phyloP scores from a whole-genome alignment of 2,329 filamentous ascomycete genomes.

The Cladosporium sp. region DNA sequence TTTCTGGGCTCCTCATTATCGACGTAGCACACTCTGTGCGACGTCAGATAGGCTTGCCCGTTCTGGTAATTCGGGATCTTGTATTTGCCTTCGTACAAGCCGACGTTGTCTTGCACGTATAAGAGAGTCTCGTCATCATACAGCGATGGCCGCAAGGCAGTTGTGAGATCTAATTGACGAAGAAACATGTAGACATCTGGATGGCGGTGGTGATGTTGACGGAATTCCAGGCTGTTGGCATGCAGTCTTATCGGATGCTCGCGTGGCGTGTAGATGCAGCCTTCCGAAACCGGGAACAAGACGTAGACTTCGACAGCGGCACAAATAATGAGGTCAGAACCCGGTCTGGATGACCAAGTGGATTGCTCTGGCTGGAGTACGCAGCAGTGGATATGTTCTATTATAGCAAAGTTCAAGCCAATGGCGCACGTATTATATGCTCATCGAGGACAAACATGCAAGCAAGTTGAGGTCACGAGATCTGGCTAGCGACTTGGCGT shows the following conservation, averaged over 20 bases:
- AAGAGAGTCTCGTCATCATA: constrained; percentile 90
- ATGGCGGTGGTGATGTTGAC: not conserved
- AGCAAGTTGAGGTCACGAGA: constrained; percentile 9
- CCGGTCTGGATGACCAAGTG: not conserved
- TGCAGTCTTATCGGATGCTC: not conserved
- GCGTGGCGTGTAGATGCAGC: constrained; percentile 1
- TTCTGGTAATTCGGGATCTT: constrained; percentile 93
- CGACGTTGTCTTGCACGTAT: constrained; percentile 96
- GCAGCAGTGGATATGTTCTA: not conserved
- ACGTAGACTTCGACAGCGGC: too few species aligned
- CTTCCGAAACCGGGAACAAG: not conserved
- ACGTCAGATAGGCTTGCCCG: constrained; percentile 93
- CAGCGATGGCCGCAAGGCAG: constrained; percentile 87
- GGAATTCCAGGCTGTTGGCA: not conserved
- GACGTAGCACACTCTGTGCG: constrained; percentile 92
- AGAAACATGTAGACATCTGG: constrained; percentile 71
- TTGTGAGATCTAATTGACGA: constrained; percentile 91
- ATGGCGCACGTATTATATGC: not conserved
- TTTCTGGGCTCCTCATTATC: constrained; percentile 81
- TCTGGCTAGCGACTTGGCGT: not conserved
- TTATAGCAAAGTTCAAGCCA: not conserved
- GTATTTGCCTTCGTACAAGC: constrained; percentile 95
- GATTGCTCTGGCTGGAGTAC: too few species aligned
- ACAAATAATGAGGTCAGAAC: too few species aligned
- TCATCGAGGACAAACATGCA: not conserved